phyloP scores from a whole-genome alignment of 331 rosid genomes.

The Dryas integrifolia region DNA sequence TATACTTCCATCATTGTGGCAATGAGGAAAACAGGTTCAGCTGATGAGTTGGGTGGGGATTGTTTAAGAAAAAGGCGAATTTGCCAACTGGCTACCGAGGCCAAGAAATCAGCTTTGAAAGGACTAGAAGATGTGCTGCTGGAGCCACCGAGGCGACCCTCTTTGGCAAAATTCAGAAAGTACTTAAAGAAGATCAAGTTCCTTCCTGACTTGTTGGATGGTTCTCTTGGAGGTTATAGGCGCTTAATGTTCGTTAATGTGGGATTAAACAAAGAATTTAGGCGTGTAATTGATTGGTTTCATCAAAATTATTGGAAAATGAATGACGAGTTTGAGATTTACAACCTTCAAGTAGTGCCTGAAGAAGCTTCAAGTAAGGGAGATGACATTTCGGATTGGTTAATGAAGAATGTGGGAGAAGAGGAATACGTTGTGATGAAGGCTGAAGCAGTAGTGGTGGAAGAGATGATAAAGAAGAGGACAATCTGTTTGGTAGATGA shows the following conservation, averaged over 20 bases:
- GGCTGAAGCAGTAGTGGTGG: conserved; percentile 55
- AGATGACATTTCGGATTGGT: conserved; percentile 44
- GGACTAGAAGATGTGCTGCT: conserved; percentile 53
- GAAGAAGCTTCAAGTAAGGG: conserved; percentile 20
- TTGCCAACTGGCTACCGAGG: conserved; percentile 21
- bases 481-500: conserved; percentile 57
- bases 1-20: conserved; percentile 45
- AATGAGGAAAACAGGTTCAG: conserved; percentile 38
- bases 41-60: background rate
- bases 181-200: conserved; percentile 49
- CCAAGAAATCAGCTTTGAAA: conserved; percentile 23
- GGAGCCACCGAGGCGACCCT: conserved; percentile 44
- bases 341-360: conserved; percentile 25
- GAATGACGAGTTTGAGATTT: conserved; percentile 44
- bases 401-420: conserved; percentile 40
- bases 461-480: conserved; percentile 42
- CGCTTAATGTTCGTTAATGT: conserved; percentile 42
- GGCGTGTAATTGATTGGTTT: conserved; percentile 41
- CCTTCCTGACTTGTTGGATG: conserved; percentile 50
- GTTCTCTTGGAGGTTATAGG: conserved; percentile 41
- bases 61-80: conserved; percentile 27
- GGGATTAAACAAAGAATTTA: conserved; percentile 38
- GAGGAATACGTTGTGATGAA: conserved; percentile 66
- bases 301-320: conserved; percentile 45
- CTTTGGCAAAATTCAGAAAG: conserved; percentile 22